A percentile compares a stretch with the other conserved stretches of the same genome.
Evolutionary conservation across 208 protist genomes (phyloP).

Genomic region (Leishmania martiniquensis): DNA sequence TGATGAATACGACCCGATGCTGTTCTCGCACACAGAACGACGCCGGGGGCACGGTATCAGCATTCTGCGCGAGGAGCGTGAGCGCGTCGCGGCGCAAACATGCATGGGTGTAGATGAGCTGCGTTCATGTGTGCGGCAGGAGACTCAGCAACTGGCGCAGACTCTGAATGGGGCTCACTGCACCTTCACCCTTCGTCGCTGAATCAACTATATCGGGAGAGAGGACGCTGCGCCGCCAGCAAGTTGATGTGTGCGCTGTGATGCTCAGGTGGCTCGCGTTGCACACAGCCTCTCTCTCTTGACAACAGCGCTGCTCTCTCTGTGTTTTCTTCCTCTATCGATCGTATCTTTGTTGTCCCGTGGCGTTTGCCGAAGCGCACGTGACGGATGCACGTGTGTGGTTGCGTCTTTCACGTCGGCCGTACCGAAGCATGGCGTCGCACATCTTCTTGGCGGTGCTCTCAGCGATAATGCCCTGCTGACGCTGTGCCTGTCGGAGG

Average conservation of each 20-base stretch:
- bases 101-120: slow-evolving; percentile 59
- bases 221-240: neutral
- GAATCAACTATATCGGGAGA: neutral
- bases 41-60: slow-evolving; percentile 23
- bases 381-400: neutral
- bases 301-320: neutral
- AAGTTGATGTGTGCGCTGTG: neutral
- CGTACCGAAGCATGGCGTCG: neutral
- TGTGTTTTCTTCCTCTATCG: neutral
- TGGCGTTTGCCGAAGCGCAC: neutral
- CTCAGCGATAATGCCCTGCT: neutral
- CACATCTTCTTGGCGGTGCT: neutral
- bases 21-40: neutral
- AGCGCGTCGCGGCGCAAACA: slow-evolving; percentile 52
- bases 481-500: neutral
- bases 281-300: neutral
- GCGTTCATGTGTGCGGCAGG: slow-evolving; percentile 48
- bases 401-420: neutral
- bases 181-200: neutral
- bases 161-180: neutral
- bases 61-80: slow-evolving; percentile 68
- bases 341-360: neutral
- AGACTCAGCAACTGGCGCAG: slow-evolving; percentile 22
- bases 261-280: neutral
- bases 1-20: neutral